A percentile compares a stretch with the other conserved stretches of the same genome.
phyloP scores from a whole-genome alignment of 306 rosid species.

The Phaseolus lunatus region DNA sequence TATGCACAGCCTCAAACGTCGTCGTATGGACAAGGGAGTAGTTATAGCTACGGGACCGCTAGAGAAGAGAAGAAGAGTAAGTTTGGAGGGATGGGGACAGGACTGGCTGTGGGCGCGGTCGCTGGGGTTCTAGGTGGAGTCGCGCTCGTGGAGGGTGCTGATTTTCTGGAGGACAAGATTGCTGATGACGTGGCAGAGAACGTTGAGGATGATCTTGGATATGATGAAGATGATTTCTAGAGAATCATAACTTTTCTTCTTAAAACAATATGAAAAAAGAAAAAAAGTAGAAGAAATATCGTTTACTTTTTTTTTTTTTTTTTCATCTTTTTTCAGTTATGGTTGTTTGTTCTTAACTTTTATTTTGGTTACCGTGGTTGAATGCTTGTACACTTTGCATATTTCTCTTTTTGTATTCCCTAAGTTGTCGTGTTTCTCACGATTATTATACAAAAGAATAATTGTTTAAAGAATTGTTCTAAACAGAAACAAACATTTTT shows the following conservation, averaged over 20 bases:
- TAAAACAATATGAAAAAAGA: not conserved
- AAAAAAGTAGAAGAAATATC: not conserved
- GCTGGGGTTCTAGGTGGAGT: constrained; percentile 78
- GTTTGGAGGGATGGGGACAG: constrained; percentile 92
- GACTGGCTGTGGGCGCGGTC: constrained; percentile 90
- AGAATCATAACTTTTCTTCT: not conserved
- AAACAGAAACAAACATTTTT: too few relatives aligned
- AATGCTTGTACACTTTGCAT: not conserved
- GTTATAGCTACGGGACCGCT: constrained; percentile 1
- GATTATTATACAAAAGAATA: not conserved
- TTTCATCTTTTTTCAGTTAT: not conserved
- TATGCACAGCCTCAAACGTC: not conserved
- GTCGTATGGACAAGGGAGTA: constrained; percentile 51
- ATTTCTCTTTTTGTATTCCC: too few relatives aligned
- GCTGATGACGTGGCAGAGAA: constrained; percentile 65
- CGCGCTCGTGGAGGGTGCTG: constrained; percentile 70
- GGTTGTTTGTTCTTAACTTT: not conserved
- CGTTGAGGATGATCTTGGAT: constrained; percentile 65
- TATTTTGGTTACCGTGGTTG: not conserved
- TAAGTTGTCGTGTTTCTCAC: not conserved
- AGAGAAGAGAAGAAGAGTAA: constrained; percentile 67
- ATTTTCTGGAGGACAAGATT: constrained; percentile 69
- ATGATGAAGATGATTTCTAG: constrained; percentile 51
- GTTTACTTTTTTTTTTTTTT: not conserved
- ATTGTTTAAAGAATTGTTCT: too few relatives aligned